Conservation (phyloP, 1,284 basidiomycete species). For the Irpex lacteus region DNA sequence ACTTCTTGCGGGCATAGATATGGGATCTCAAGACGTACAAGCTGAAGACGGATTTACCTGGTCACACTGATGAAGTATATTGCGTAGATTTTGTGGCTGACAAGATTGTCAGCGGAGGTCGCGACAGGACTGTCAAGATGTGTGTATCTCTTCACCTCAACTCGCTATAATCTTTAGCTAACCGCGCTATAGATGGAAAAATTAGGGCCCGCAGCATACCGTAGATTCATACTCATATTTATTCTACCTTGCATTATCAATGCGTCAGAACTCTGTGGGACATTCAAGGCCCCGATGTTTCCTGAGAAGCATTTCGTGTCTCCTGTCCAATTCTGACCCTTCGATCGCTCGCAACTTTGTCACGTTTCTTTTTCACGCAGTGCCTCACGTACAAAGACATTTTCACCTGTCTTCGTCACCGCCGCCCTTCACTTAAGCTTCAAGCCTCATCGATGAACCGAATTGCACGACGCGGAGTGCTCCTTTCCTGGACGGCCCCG, state of each 20-base stretch:
- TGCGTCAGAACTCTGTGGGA: not conserved
- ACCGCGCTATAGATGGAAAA: constrained; percentile 32
- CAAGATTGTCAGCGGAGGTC: constrained; percentile 94
- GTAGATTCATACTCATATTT: not conserved
- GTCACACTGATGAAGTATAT: constrained; percentile 97
- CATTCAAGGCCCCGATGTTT: too few relatives aligned
- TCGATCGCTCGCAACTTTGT: too few relatives aligned
- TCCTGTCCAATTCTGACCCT: too few relatives aligned
- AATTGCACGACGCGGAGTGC: not conserved
- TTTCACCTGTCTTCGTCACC: too few relatives aligned
- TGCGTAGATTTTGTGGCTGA: constrained; percentile 98
- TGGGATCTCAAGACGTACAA: constrained; percentile 97
- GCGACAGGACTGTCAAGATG: constrained; percentile 74
- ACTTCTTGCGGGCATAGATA: constrained; percentile 48
- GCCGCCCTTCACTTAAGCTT: too few relatives aligned
- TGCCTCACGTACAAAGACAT: too few relatives aligned
- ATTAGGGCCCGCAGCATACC: constrained; percentile 16
- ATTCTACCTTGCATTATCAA: not conserved
- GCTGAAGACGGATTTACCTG: constrained; percentile 90
- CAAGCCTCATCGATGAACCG: not conserved
- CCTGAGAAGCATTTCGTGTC: too few relatives aligned
- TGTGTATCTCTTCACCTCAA: constrained; percentile 30
- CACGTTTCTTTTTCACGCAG: too few relatives aligned
- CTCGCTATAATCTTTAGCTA: not conserved
- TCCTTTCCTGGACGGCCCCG: not conserved